A percentile compares a stretch with the other conserved stretches of the same genome.
phyloP scores from a whole-genome alignment of 192 early-diverging fungal species.

The Coemansia sp. region DNA sequence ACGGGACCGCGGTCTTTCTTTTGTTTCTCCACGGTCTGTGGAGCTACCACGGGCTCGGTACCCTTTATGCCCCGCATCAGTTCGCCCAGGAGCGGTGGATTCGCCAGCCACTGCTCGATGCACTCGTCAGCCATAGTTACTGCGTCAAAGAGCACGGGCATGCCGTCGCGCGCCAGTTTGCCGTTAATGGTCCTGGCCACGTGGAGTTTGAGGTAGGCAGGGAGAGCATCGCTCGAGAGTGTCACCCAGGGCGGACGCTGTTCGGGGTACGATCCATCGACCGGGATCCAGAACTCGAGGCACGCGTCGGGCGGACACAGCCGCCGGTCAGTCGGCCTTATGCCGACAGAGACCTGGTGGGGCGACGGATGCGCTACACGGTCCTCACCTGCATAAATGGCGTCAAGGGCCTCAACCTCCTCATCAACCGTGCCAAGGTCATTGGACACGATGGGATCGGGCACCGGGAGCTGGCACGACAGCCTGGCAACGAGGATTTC shows the following conservation, averaged over 20 bases:
- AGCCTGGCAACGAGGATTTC: conserved; percentile 6
- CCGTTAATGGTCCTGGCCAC: conserved; percentile 52
- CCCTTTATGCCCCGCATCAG: conserved; percentile 30
- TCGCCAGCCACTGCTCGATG: conserved; percentile 26
- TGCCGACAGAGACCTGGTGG: conserved; percentile 8
- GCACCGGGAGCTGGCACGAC: neutral
- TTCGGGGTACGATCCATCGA: conserved; percentile 61
- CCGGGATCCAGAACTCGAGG: conserved; percentile 65
- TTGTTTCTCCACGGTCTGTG: neutral
- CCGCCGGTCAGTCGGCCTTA: conserved; percentile 5
- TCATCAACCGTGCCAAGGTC: conserved; percentile 10
- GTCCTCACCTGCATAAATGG: conserved; percentile 29
- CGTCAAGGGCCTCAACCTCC: conserved; percentile 23
- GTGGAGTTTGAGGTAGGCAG: conserved; percentile 67
- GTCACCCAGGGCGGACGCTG: conserved; percentile 59
- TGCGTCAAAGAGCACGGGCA: conserved; percentile 59
- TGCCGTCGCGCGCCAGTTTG: conserved; percentile 6
- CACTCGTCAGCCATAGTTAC: conserved; percentile 58
- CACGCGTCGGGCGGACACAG: conserved; percentile 20
- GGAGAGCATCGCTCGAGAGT: conserved; percentile 61
- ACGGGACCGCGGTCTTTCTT: neutral
- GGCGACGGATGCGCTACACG: neutral
- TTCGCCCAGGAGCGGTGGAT: conserved; percentile 24
- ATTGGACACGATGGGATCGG: neutral
- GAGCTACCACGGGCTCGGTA: neutral